These are phyloP conservation scores for Adansonia grandidieri DNA, from an alignment of 441 rosid genomes.

Conservation along the genomic window DNA sequence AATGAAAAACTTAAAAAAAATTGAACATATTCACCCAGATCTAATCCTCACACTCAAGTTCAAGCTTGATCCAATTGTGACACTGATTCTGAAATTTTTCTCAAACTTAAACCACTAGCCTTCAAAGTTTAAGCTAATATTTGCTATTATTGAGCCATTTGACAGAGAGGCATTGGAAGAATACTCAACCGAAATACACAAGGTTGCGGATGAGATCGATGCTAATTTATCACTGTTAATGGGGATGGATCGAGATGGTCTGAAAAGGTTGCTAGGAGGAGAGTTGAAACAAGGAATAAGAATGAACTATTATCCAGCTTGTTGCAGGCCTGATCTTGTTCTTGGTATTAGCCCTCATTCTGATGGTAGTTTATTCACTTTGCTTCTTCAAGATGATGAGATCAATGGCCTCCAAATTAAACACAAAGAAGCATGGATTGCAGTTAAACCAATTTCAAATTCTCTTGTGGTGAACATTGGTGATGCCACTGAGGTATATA, in stretches of 20 bases:
- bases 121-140: neutral
- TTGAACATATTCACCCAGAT: too few relatives aligned
- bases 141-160: neutral
- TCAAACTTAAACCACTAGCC: neutral
- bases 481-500: slow-evolving; percentile 29
- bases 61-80: too few relatives aligned
- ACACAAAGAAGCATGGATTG: slow-evolving; percentile 30
- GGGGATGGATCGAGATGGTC: slow-evolving; percentile 28
- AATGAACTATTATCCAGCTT: slow-evolving; percentile 35
- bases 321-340: slow-evolving; percentile 26
- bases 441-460: slow-evolving; percentile 24
- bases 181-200: slow-evolving; percentile 22
- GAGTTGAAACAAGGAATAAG: slow-evolving; percentile 29
- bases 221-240: slow-evolving; percentile 26
- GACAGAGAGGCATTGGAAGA: slow-evolving; percentile 25
- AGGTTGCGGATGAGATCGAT: slow-evolving; percentile 26
- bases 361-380: slow-evolving; percentile 22
- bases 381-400: slow-evolving; percentile 26
- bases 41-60: too few relatives aligned
- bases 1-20: too few relatives aligned
- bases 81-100: neutral
- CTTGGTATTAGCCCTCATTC: slow-evolving; percentile 33
- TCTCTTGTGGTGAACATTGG: slow-evolving; percentile 35
- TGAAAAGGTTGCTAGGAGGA: neutral
- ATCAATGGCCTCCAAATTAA: slow-evolving; percentile 29